Conservation (phyloP, 768 basidiomycete species). For the Phlebiopsis flavidoalba region DNA sequence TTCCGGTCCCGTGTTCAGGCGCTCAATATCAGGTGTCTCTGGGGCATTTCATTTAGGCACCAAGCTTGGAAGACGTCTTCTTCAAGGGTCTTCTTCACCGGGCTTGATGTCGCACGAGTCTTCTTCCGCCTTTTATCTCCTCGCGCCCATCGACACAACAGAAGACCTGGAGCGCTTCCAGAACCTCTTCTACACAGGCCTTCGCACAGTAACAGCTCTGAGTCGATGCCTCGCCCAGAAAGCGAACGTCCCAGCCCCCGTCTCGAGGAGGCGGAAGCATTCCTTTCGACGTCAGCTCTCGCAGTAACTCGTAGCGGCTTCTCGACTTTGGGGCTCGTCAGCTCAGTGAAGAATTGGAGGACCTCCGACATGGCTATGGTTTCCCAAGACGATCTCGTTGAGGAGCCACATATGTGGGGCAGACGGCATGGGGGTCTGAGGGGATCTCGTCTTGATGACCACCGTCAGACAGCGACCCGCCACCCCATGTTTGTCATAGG, state of each 20-base stretch:
- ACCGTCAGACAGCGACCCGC: constrained; percentile 4
- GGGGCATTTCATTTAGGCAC: constrained; percentile 2
- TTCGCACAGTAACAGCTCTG: constrained; percentile 3
- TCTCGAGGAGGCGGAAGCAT: constrained; percentile 22
- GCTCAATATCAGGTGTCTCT: constrained; percentile 4
- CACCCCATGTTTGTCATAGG: constrained; percentile 7
- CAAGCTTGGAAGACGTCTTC: not conserved
- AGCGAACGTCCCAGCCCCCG: constrained; percentile 12
- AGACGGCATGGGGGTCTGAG: constrained; percentile 7
- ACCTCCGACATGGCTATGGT: constrained; percentile 19
- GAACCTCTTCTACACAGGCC: constrained; percentile 68
- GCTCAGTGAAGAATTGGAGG: constrained; percentile 32
- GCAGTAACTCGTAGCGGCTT: constrained; percentile 31
- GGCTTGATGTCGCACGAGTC: constrained; percentile 26
- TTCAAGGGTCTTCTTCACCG: constrained; percentile 22
- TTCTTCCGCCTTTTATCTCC: constrained; percentile 34
- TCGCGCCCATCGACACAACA: constrained; percentile 46
- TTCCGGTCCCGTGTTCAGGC: constrained; percentile 23
- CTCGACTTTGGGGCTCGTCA: constrained; percentile 34
- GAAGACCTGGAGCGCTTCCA: constrained; percentile 69
- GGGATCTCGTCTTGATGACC: constrained; percentile 5
- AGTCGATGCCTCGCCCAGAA: constrained; percentile 1
- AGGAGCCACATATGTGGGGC: constrained; percentile 12
- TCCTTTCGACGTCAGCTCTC: constrained; percentile 24
- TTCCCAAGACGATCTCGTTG: constrained; percentile 14